These are phyloP conservation scores for Fusarium chlamydosporum DNA, from an alignment of 2,329 filamentous ascomycete genomes.

Conservation along the genomic window DNA sequence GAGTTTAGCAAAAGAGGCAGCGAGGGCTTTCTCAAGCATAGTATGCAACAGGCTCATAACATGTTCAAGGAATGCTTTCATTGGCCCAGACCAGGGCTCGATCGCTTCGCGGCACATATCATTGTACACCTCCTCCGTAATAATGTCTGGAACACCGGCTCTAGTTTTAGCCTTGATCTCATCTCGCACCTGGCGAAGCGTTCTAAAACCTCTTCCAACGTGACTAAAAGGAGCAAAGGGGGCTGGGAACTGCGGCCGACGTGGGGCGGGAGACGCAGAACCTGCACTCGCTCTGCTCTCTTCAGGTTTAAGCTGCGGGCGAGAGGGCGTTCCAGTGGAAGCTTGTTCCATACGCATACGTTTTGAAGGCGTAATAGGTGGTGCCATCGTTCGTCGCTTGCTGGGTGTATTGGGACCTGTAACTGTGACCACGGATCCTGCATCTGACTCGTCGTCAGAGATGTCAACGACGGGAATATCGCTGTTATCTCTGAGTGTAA, in stretches of 20 bases:
- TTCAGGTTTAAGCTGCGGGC: slow-evolving; percentile 56
- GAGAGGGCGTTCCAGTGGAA: slow-evolving; percentile 21
- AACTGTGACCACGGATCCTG: slow-evolving; percentile 45
- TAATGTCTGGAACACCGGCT: slow-evolving; percentile 71
- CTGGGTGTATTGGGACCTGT: slow-evolving; percentile 47
- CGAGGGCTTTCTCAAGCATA: slow-evolving; percentile 63
- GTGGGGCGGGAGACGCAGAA: slow-evolving; percentile 27
- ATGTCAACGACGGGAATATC: slow-evolving; percentile 58
- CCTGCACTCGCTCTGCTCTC: slow-evolving; percentile 53
- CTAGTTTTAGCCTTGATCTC: slow-evolving; percentile 69
- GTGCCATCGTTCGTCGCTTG: slow-evolving; percentile 51
- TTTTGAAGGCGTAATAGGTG: slow-evolving; percentile 55
- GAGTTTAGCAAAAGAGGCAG: slow-evolving; percentile 62
- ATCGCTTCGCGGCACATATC: slow-evolving; percentile 70
- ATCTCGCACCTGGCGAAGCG: slow-evolving; percentile 65
- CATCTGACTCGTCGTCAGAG: slow-evolving; percentile 58
- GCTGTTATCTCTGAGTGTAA: slow-evolving; percentile 58
- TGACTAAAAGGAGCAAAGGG: slow-evolving; percentile 59
- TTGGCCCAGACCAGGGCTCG: slow-evolving; percentile 68
- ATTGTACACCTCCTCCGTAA: slow-evolving; percentile 72
- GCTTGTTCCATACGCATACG: slow-evolving; percentile 48
- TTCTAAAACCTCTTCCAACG: slow-evolving; percentile 60
- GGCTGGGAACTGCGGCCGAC: slow-evolving; percentile 47
- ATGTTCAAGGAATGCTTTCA: slow-evolving; percentile 63
- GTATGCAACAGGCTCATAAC: slow-evolving; percentile 64